Base-by-base conservation (phyloP, 179 eudicot species). In the Beta macrorhiza region DNA sequence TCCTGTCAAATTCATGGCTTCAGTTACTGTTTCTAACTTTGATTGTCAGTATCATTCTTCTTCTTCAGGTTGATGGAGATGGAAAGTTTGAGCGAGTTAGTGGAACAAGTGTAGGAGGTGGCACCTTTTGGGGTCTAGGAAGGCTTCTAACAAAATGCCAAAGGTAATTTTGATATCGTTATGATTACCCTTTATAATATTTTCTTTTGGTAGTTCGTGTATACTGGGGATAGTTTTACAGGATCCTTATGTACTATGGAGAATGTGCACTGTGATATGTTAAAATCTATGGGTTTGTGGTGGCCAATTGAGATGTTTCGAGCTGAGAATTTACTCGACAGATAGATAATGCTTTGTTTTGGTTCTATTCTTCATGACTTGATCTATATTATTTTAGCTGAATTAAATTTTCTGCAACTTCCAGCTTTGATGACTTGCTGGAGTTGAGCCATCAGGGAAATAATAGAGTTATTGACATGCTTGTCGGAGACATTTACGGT, bases 71-170 rank as follows among this genome's bases (percentile, higher is more conserved):
- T 76, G 98, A 94, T 82, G 97, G 99, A 81, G 93, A 92, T 81
- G 91, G 91, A 37, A 86, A 90, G 81, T 92, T 84, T 85, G 91
- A 94, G 86, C 89, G 98, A 76, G 97, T 96, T 74, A 96, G 99
- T 75, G 97, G 99, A 83, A 94, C 99, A 72, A 94, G 96, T 85
- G 88, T 92, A 58, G 99, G 97, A 69, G 99, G 99, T 77, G 98
- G 99, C 72, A 96, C 99, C 55, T 94, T 94, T 83, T 92, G 83
- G 97, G 99, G 99, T 74, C 70, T 96, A 83, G 99, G 99, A 79
- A 88, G 81, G 84, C 97, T 96, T 80, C 82, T 96, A 74, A 96
- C 98, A 56, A 92, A 91, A 80, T 94, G 98, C 90, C 90, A 91
- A 85, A 96, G 97, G 99, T 96, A 84, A 77, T 82, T 59, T 68